Conservation (phyloP, 495 filamentous ascomycete species). For the Neurospora sp. region DNA sequence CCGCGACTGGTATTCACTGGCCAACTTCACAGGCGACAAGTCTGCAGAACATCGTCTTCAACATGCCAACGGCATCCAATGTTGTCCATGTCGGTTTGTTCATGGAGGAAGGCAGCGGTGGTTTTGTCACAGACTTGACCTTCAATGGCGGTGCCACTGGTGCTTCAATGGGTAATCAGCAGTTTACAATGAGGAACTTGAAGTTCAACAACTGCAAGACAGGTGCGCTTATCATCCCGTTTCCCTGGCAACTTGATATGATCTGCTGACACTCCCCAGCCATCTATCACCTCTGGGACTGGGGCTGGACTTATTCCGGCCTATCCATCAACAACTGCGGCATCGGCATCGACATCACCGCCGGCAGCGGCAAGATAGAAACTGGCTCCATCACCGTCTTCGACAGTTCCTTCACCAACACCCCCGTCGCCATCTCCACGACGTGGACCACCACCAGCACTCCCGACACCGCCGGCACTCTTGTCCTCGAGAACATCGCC, state of each 20-base stretch:
- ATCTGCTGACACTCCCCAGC: slow-evolving; percentile 32
- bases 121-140: slow-evolving; percentile 52
- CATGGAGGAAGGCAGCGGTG: slow-evolving; percentile 59
- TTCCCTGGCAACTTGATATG: slow-evolving; percentile 35
- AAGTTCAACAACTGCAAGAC: slow-evolving; percentile 51
- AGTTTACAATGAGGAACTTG: slow-evolving; percentile 71
- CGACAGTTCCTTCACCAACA: slow-evolving; percentile 67
- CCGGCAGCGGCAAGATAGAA: slow-evolving; percentile 39
- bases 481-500: slow-evolving; percentile 57
- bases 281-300: slow-evolving; percentile 44
- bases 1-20: slow-evolving; percentile 65
- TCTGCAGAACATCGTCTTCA: slow-evolving; percentile 68
- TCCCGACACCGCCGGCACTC: slow-evolving; percentile 39
- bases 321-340: slow-evolving; percentile 53
- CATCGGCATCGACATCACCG: slow-evolving; percentile 53
- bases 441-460: slow-evolving; percentile 42
- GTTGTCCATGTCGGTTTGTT: slow-evolving; percentile 67
- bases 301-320: slow-evolving; percentile 47
- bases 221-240: slow-evolving; percentile 26
- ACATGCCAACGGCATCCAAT: slow-evolving; percentile 47
- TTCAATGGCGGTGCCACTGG: slow-evolving; percentile 67
- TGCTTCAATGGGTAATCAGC: slow-evolving; percentile 62
- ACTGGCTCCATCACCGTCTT: slow-evolving; percentile 63
- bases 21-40: slow-evolving; percentile 66
- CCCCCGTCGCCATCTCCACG: slow-evolving; percentile 57